These are phyloP conservation scores for Hibiscus mutabilis DNA, from an alignment of 345 rosid species.

Conservation along the genomic window DNA sequence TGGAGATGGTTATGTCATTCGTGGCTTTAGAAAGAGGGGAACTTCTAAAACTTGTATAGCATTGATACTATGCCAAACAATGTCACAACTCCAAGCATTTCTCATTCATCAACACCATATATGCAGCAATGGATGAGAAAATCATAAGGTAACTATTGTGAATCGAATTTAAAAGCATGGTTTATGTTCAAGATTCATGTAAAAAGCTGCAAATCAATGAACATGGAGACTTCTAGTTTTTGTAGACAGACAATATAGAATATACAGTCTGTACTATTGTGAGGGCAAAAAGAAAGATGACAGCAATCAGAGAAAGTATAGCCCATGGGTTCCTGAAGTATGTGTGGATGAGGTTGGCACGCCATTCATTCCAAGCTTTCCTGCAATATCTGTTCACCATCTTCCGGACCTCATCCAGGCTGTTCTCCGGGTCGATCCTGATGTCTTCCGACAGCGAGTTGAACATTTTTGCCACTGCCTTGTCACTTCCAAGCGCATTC, in stretches of 20 bases:
- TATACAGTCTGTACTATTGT: conserved; percentile 30
- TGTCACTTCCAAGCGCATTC: conserved; percentile 41
- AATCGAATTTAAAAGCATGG: no score
- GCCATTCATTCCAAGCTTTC: conserved; percentile 37
- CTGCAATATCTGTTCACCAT: conserved; percentile 28
- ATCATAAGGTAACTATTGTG: no score
- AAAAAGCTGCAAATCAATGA: no score
- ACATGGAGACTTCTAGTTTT: not conserved
- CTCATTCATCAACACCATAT: no score
- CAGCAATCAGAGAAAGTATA: conserved; percentile 31
- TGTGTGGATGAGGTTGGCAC: conserved; percentile 36
- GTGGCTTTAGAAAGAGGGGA: no score
- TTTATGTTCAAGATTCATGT: no score
- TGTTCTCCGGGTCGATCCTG: conserved; percentile 24
- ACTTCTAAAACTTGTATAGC: no score
- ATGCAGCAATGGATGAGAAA: no score
- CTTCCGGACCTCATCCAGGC: conserved; percentile 21
- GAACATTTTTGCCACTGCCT: conserved; percentile 42
- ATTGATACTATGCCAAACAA: no score
- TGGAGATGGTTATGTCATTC: no score
- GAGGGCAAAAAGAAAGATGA: conserved; percentile 38
- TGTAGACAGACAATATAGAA: conserved; percentile 20
- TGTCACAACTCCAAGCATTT: no score
- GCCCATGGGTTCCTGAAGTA: conserved; percentile 54
- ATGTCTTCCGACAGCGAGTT: conserved; percentile 20